A percentile compares a stretch with the other conserved stretches of the same genome.
phyloP scores from a whole-genome alignment of 1,139 yeast genomes.

The Entelexis sorbosivorans region DNA sequence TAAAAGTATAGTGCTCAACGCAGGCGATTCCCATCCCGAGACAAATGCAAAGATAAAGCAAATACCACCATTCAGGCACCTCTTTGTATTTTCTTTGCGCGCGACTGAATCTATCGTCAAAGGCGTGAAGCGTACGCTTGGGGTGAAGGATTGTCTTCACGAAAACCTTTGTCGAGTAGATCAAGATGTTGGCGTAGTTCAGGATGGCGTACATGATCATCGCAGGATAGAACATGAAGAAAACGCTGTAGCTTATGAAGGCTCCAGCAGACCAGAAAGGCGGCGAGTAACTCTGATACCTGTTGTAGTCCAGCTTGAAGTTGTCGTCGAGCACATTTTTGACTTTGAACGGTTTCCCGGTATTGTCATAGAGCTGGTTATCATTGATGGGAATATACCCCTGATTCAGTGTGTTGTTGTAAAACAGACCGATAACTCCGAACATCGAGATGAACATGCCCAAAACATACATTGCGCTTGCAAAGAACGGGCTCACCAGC shows the following conservation, averaged over 20 bases:
- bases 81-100: constrained; percentile 50
- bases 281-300: constrained; percentile 36
- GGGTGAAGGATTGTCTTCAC: constrained; percentile 14
- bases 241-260: constrained; percentile 41
- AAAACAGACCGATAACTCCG: constrained; percentile 34
- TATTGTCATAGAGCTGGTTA: constrained; percentile 35
- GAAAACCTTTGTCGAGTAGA: constrained; percentile 16
- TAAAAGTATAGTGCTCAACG: constrained; percentile 38
- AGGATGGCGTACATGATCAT: constrained; percentile 38
- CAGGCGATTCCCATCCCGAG: constrained; percentile 38
- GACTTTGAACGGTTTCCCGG: constrained; percentile 35
- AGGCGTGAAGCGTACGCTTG: constrained; percentile 8
- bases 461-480: constrained; percentile 35
- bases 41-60: constrained; percentile 38
- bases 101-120: constrained; percentile 44
- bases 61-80: constrained; percentile 57
- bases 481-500: constrained; percentile 39
- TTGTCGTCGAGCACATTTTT: constrained; percentile 31
- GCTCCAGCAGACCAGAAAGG: constrained; percentile 46
- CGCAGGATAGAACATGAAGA: constrained; percentile 43
- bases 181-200: constrained; percentile 13
- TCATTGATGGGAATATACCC: constrained; percentile 41
- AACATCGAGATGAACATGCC: constrained; percentile 31
- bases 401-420: constrained; percentile 37
- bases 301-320: constrained; percentile 21